Base-by-base conservation (phyloP, 2,329 filamentous ascomycete genomes). In the Claviceps sp. region DNA sequence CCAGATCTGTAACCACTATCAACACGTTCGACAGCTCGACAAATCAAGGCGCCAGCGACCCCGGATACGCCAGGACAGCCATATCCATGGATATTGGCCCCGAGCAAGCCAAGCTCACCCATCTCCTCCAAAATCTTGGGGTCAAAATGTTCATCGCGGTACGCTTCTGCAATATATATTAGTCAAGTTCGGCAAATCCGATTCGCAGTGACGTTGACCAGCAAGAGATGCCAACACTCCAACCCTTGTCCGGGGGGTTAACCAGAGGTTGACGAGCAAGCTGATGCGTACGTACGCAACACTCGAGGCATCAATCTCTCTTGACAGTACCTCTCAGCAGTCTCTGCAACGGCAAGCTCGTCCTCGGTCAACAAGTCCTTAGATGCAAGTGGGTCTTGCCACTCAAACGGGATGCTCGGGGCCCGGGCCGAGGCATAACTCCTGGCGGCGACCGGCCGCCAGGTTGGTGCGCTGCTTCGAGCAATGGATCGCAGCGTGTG, bases 281-380 rank as follows among this genome's bases (percentile, higher is more conserved):
- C 29, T 34, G 9, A 34, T 34, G 29, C 29, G 29, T 34, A 68
- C 79, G 58, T 75, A 95, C 90, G 84, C 54, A 96, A 75, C 49
- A 98, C 85, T 57, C 91, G 77, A 49, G 93, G 93, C 43, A 86
- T 73, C 71, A 98, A 75, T 54, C 80, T 80, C 66, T 97, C 90
- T 68, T 97, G 91, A 65, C 90, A 97, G 64, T 97, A 98, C 55
- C 87, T 79, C 68, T 95, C 86, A 37, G 91, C 91, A 5, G 88
- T 95, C 61, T 96, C 88, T 43, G 85, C 77, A 58, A 98, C 91
- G 14, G 90, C 88, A 57, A 88, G 65, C 68, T 98, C 93, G 54
- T 98, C 93, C 58, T 95, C 87, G 1, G 89, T 95, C 61, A 89
- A 78, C 45, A 95, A 71, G 62, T 81, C 85, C 61, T 81, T 82